These are phyloP conservation scores for Lactifluus subvellereus DNA, from an alignment of 768 basidiomycete species.

Conservation along the genomic window DNA sequence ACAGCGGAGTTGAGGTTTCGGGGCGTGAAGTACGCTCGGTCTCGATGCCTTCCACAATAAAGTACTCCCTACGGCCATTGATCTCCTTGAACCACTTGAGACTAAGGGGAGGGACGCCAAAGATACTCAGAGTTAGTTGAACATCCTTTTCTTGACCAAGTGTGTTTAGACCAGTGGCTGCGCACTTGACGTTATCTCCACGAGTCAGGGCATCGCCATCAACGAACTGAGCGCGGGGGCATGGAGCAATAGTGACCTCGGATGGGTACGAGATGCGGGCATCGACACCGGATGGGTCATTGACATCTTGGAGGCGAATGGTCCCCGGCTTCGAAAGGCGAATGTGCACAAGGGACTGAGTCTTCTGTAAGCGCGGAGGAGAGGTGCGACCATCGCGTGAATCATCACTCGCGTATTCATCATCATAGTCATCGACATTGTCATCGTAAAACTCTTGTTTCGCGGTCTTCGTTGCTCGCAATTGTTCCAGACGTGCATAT, in stretches of 20 bases:
- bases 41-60: constrained; percentile 82
- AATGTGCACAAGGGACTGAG: constrained; percentile 71
- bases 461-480: constrained; percentile 38
- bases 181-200: constrained; percentile 53
- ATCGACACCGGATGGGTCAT: constrained; percentile 63
- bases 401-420: constrained; percentile 31
- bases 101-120: constrained; percentile 71
- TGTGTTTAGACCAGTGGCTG: constrained; percentile 29
- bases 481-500: constrained; percentile 46
- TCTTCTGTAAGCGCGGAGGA: constrained; percentile 54
- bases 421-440: constrained; percentile 69
- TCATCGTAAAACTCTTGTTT: constrained; percentile 49
- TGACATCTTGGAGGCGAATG: constrained; percentile 66
- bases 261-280: constrained; percentile 63
- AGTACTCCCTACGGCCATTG: constrained; percentile 60
- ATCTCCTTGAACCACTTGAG: constrained; percentile 70
- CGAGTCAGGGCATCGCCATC: constrained; percentile 37
- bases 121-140: constrained; percentile 56
- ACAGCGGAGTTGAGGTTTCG: constrained; percentile 25
- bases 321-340: constrained; percentile 67
- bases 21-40: constrained; percentile 39
- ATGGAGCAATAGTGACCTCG: constrained; percentile 72
- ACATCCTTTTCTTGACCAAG: constrained; percentile 54
- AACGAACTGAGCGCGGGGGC: constrained; percentile 68
- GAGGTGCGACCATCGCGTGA: constrained; percentile 29